Evolutionary conservation across 768 basidiomycete genomes (phyloP).

Genomic region (Kwoniella heveanensis): DNA sequence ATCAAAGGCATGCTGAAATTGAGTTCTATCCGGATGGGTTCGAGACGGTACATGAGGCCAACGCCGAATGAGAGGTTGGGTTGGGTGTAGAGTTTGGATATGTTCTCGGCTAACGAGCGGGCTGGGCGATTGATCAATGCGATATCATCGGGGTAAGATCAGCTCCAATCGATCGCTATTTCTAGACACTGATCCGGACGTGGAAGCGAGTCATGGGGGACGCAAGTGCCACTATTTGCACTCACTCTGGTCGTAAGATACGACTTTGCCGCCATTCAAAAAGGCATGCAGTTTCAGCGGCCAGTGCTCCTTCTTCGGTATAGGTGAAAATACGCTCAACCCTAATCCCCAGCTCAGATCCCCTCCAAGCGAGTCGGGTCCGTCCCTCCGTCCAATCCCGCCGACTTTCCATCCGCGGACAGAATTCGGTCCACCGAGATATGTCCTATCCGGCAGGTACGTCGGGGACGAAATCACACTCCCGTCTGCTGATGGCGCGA

Average conservation of each 20-base stretch:
- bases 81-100: conserved; percentile 40
- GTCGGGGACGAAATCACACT: conserved; percentile 16
- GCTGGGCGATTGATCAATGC: conserved; percentile 17
- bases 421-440: conserved; percentile 86
- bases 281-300: conserved; percentile 50
- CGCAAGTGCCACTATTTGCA: neutral
- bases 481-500: conserved; percentile 47
- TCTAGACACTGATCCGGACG: no score
- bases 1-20: conserved; percentile 54
- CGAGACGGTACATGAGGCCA: conserved; percentile 50
- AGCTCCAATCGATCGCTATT: neutral
- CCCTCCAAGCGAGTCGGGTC: conserved; percentile 54
- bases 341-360: conserved; percentile 53
- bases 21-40: conserved; percentile 51
- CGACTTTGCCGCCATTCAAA: conserved; percentile 51
- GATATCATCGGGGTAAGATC: neutral
- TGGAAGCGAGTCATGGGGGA: neutral
- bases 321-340: conserved; percentile 45
- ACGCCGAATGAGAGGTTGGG: conserved; percentile 52
- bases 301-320: conserved; percentile 52
- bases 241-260: conserved; percentile 49
- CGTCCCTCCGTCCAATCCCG: conserved; percentile 48
- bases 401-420: conserved; percentile 62
- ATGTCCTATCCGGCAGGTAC: conserved; percentile 71
- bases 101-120: conserved; percentile 41